A percentile compares a stretch with the other conserved stretches of the same genome.
phyloP scores from a whole-genome alignment of 768 basidiomycete species.

The Coprinopsis cinerea region DNA sequence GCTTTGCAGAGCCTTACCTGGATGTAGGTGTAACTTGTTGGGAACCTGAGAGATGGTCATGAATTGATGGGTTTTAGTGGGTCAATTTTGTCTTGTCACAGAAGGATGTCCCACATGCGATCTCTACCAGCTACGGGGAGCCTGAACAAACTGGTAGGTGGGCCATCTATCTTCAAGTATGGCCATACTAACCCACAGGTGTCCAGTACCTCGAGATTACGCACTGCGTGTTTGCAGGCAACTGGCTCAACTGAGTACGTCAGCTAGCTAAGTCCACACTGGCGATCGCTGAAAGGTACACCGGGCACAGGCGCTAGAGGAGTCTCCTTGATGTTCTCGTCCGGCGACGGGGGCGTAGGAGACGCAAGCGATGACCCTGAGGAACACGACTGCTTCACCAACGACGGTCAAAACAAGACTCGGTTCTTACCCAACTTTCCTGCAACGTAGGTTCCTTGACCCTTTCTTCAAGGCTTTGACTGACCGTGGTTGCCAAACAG shows the following conservation, averaged over 20 bases:
- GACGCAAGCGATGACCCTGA: constrained; percentile 49
- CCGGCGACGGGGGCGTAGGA: constrained; percentile 67
- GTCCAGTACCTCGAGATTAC: constrained; percentile 48
- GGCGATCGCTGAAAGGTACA: too few relatives aligned
- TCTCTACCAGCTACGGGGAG: constrained; percentile 71
- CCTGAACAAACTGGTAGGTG: constrained; percentile 59
- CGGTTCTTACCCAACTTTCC: constrained; percentile 59
- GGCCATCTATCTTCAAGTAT: neutral
- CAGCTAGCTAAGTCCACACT: too few relatives aligned
- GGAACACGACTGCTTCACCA: constrained; percentile 50
- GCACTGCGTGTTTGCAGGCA: constrained; percentile 52
- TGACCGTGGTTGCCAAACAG: constrained; percentile 20
- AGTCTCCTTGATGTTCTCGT: constrained; percentile 56
- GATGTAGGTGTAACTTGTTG: constrained; percentile 12
- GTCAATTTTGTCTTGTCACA: constrained; percentile 49
- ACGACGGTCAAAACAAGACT: constrained; percentile 49
- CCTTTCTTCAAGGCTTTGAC: neutral
- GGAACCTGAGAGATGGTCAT: neutral
- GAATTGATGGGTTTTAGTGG: constrained; percentile 31
- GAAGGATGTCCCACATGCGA: constrained; percentile 45
- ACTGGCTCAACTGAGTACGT: constrained; percentile 61
- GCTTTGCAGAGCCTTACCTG: constrained; percentile 14
- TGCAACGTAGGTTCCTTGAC: constrained; percentile 25
- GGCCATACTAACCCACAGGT: neutral
- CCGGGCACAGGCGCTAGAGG: constrained; percentile 71